Conservation (phyloP, 139 green algal genomes). For the Chara braunii region DNA sequence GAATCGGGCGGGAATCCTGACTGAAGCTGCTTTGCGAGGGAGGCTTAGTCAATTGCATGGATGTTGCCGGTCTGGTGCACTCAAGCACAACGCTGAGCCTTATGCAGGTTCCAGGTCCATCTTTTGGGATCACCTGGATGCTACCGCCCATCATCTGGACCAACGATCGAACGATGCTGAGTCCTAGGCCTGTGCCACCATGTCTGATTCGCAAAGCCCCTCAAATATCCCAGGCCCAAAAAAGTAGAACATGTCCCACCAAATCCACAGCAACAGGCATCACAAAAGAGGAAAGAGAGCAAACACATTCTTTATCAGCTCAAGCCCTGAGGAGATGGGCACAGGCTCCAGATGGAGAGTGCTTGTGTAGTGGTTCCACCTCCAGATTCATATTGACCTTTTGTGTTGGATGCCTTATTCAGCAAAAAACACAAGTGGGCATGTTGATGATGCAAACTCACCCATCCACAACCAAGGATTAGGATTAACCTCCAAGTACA, state of each 20-base stretch:
- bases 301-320: neutral
- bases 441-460: no score
- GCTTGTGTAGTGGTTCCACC: no score
- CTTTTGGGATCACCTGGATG: constrained; percentile 28
- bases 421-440: no score
- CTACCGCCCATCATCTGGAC: constrained; percentile 35
- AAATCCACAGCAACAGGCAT: neutral
- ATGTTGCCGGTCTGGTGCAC: no score
- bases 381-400: no score
- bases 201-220: constrained; percentile 3
- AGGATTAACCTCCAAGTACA: no score
- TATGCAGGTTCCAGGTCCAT: constrained; percentile 24
- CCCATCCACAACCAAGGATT: no score
- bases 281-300: neutral
- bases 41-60: no score
- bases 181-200: constrained; percentile 28
- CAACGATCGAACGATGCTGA: constrained; percentile 27
- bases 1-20: no score
- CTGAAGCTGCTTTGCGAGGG: no score
- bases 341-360: no score
- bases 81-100: constrained; percentile 20
- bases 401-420: no score
- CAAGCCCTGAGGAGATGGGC: neutral
- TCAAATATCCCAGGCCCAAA: neutral
- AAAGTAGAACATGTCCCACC: neutral